Conservation (phyloP, 164 flowering plant species). For the Echeveria elegans region DNA sequence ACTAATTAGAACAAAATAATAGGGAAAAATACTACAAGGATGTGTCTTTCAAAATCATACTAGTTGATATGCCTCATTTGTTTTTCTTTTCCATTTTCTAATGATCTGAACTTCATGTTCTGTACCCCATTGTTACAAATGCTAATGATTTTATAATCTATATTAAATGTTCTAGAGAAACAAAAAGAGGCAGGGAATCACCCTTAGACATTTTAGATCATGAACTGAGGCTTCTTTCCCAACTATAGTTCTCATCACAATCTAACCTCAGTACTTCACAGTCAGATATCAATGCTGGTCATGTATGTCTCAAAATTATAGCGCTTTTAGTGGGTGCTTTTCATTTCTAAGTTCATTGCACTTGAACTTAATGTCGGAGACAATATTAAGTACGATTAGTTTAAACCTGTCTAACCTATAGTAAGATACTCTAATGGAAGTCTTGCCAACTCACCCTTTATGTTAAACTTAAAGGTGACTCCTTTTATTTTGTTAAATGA, state of each 20-base stretch:
- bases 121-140: background rate
- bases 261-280: too few species aligned
- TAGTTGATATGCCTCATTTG: background rate
- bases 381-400: background rate
- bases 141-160: background rate
- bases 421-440: background rate
- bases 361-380: background rate
- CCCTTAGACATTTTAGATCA: background rate
- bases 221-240: too few species aligned
- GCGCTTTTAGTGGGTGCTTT: background rate
- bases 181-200: background rate
- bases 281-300: background rate
- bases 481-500: background rate
- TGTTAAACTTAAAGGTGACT: background rate
- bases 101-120: background rate
- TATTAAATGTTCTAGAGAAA: background rate
- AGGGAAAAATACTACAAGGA: too few species aligned
- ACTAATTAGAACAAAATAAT: too few species aligned
- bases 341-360: background rate
- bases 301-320: background rate
- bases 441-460: background rate
- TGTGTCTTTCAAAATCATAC: too few species aligned
- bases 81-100: background rate
- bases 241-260: too few species aligned
- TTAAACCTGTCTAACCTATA: background rate